Percentiles rank a stretch among this genome's conserved stretches.
These are phyloP conservation scores for Isabelozyma rhagii DNA, from an alignment of 805 yeast species.

Conservation along the genomic window DNA sequence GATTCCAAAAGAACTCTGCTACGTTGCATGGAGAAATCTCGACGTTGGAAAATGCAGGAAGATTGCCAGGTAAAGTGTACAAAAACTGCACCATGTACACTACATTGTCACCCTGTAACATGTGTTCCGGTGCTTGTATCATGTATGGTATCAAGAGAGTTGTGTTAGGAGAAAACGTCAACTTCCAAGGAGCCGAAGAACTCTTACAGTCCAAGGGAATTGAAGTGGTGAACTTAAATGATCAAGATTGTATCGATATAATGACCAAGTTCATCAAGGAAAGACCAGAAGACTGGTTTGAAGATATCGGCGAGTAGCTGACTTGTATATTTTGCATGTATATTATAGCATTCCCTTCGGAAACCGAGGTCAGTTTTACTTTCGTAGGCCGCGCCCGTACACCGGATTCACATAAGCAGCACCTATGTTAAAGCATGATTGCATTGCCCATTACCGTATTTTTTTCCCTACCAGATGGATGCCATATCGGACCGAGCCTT, in stretches of 20 bases:
- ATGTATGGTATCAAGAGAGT: constrained; percentile 85
- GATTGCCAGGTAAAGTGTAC: constrained; percentile 76
- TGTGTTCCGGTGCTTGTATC: constrained; percentile 93
- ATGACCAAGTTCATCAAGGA: constrained; percentile 79
- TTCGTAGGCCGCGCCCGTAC: not conserved
- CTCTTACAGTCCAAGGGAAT: constrained; percentile 65
- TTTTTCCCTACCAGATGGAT: constrained; percentile 44
- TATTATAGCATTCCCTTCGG: not conserved
- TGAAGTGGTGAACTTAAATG: constrained; percentile 62
- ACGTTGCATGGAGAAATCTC: constrained; percentile 91
- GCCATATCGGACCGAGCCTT: constrained; percentile 63
- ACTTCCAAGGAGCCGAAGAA: constrained; percentile 81
- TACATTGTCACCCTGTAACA: constrained; percentile 86
- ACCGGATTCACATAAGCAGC: not conserved
- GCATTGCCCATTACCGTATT: not conserved
- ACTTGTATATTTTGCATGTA: not conserved
- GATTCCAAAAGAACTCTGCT: constrained; percentile 82
- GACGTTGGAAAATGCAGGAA: constrained; percentile 86
- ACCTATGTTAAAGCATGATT: not conserved
- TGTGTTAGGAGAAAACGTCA: constrained; percentile 85
- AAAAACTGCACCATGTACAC: constrained; percentile 89
- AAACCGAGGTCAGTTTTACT: too few relatives aligned
- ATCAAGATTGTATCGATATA: constrained; percentile 59
- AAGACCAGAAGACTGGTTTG: constrained; percentile 76
- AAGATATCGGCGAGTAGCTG: constrained; percentile 62